Evolutionary conservation across 306 rosid species (phyloP), one percentile per base, ranked within the genome.

Genomic region (Gastrolobium villosum): DNA sequence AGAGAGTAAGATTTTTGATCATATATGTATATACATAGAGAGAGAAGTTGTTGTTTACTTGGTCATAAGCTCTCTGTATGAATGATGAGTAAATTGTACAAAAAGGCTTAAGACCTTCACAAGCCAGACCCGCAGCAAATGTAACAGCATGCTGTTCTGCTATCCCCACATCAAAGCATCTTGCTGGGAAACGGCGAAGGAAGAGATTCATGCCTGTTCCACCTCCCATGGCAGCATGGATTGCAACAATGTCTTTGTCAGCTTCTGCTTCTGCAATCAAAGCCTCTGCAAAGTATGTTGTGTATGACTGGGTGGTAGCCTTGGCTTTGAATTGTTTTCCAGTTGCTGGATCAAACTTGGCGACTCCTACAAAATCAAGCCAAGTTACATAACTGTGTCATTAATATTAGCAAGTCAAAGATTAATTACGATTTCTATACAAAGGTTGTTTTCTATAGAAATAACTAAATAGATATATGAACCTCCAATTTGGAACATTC

Each of bases 181-280:
- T 88, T 28, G 90, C 54, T 15, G 99, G 97, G 82, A 94, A 94
- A 13, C 85, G 89, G n/a, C 90, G 96, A 14, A 63, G 93, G 89
- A 94, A 94, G 64, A 86, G 83, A 82, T 94, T 94, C 90, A 94
- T 35, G 69, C 97, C 97, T 0, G 99, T 92, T 81, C 99, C 99
- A 20, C 97, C 97, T 64, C 99, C 97, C 99, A 94, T 94, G 60
- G 99, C 99, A 77, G 99, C 97, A 67, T 94, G 99, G 79, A 94
- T 94, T 30, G 87, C 99, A 48, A 92, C 86, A 37, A 94, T 81
- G 82, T 77, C 81, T 83, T 89, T 89, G 85, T 94, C 98, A 1
- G 28, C 88, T 83, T 94, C 97, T 14, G 99, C 99, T 86, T 94
- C 97, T 4, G 97, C 97, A 43, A 89, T 79, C 88, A 94, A 87